phyloP scores from a whole-genome alignment of 495 filamentous ascomycete species.

The Trichoderma virens region DNA sequence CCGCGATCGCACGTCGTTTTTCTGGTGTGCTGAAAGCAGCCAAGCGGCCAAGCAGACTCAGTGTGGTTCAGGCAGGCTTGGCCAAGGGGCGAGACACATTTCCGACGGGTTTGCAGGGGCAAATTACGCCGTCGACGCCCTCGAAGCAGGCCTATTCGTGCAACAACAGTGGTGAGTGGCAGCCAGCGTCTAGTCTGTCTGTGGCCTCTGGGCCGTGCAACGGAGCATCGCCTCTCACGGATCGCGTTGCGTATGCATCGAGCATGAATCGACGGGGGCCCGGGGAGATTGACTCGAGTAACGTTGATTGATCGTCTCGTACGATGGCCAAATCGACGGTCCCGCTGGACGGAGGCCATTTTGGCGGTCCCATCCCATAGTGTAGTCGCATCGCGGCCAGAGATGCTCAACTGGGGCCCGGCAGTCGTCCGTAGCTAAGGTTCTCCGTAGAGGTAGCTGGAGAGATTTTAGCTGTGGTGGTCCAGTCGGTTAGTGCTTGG shows the following conservation, averaged over 20 bases:
- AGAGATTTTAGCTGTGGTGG: no score
- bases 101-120: neutral
- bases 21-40: neutral
- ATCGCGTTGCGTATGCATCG: neutral
- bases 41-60: no score
- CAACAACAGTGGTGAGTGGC: no score
- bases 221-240: neutral
- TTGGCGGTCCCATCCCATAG: neutral
- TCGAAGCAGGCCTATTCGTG: neutral
- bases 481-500: no score
- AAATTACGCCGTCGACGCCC: neutral
- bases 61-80: neutral
- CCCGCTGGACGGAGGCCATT: no score
- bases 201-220: neutral
- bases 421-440: neutral
- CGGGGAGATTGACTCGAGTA: neutral
- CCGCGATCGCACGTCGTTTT: neutral
- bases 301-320: neutral
- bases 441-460: neutral
- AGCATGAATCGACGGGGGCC: neutral
- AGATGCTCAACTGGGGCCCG: conserved; percentile 1
- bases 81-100: neutral
- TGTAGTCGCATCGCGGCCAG: neutral
- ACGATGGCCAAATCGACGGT: neutral
- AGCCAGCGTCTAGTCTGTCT: neutral